phyloP scores from a whole-genome alignment of 202 grass and related monocot genomes.

The Alloteropsis angusta region DNA sequence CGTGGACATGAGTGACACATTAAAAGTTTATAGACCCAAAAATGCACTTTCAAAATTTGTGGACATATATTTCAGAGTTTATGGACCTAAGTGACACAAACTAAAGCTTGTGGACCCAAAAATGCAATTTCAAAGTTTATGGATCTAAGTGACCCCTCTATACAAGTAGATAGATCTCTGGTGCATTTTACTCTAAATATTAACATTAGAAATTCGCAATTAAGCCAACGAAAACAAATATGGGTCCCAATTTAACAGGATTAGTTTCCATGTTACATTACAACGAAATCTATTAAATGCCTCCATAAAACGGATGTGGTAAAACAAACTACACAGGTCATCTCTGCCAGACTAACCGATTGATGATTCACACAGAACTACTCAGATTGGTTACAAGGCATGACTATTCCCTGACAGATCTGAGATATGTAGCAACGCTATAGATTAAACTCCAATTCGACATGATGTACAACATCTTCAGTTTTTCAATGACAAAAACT shows the following conservation, averaged over 20 bases:
- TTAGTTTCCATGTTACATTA: not conserved
- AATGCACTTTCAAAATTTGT: too few species aligned
- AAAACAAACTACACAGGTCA: not conserved
- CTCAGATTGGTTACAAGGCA: not conserved
- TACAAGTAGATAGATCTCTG: too few species aligned
- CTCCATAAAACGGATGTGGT: not conserved
- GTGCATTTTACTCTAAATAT: too few species aligned
- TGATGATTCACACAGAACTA: not conserved
- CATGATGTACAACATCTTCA: slow-evolving; percentile 8
- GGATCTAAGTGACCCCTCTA: too few species aligned
- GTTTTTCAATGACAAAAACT: slow-evolving; percentile 25
- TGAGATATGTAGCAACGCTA: not conserved
- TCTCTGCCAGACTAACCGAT: not conserved
- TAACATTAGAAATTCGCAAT: too few species aligned
- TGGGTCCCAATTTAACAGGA: too few species aligned
- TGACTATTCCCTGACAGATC: not conserved
- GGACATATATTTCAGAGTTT: too few species aligned
- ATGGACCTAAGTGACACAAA: too few species aligned
- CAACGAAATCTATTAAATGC: not conserved
- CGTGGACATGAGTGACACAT: too few species aligned
- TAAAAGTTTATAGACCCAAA: too few species aligned
- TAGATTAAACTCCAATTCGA: not conserved
- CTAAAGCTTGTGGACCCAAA: too few species aligned
- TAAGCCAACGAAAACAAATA: not conserved
- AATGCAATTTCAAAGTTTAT: too few species aligned